Conservation (phyloP, 2,329 filamentous ascomycete species). For the Albifimbria verrucaria region DNA sequence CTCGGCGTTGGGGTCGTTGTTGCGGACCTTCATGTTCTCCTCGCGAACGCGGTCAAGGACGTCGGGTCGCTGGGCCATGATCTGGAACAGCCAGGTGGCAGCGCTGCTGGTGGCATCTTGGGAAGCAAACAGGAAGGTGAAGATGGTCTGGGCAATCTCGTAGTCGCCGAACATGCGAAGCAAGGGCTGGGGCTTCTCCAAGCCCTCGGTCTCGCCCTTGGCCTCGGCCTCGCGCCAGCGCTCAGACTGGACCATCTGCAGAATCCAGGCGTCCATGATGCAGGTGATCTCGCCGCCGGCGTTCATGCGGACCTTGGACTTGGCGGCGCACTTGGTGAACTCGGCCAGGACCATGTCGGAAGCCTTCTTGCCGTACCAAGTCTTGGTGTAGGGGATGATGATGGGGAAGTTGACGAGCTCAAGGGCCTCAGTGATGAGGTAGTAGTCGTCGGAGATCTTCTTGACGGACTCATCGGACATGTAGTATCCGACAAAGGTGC, state of each 20-base stretch:
- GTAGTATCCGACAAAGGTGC: constrained; percentile 97
- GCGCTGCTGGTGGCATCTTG: constrained; percentile 96
- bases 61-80: constrained; percentile 90
- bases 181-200: constrained; percentile 78
- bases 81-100: constrained; percentile 92
- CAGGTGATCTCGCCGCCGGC: constrained; percentile 83
- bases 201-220: constrained; percentile 64
- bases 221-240: constrained; percentile 76
- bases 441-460: constrained; percentile 95
- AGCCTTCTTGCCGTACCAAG: constrained; percentile 96
- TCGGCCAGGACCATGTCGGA: constrained; percentile 87
- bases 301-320: constrained; percentile 89
- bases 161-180: constrained; percentile 85
- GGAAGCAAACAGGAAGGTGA: constrained; percentile 95
- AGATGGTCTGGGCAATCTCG: constrained; percentile 89
- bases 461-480: constrained; percentile 86
- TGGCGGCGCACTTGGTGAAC: constrained; percentile 87
- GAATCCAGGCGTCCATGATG: constrained; percentile 94
- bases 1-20: constrained; percentile 67
- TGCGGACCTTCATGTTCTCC: constrained; percentile 77
- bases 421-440: constrained; percentile 89
- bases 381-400: constrained; percentile 91
- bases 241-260: constrained; percentile 81
- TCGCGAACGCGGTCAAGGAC: constrained; percentile 85
- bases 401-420: constrained; percentile 98